A percentile compares a stretch with the other conserved stretches of the same genome.
These are phyloP conservation scores for Allomyces arbusculus DNA, from an alignment of 192 early-diverging fungal species.

Conservation along the genomic window DNA sequence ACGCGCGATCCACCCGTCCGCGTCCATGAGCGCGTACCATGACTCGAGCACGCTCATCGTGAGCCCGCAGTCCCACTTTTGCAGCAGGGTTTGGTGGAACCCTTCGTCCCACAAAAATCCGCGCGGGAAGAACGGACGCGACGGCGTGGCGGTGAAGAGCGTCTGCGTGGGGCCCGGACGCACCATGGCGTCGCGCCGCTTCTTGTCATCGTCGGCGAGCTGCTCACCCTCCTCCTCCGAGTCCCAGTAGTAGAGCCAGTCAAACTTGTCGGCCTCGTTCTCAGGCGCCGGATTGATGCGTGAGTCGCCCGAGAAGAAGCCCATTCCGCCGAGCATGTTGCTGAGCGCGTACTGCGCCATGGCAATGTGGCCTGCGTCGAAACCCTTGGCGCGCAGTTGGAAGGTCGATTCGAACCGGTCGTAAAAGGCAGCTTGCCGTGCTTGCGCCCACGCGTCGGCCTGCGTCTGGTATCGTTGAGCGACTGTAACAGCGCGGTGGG, in stretches of 20 bases:
- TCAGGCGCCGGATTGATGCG: slow-evolving; percentile 8
- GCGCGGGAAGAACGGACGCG: slow-evolving; percentile 81
- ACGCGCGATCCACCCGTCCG: slow-evolving; percentile 73
- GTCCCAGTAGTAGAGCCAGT: slow-evolving; percentile 17
- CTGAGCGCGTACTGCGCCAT: slow-evolving; percentile 58
- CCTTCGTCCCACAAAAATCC: slow-evolving; percentile 97
- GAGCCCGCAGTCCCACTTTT: slow-evolving; percentile 71
- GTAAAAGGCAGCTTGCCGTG: background rate
- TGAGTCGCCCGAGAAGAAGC: slow-evolving; percentile 27
- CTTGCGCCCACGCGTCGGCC: background rate
- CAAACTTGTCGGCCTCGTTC: background rate
- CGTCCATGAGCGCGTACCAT: slow-evolving; percentile 61
- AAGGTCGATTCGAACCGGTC: slow-evolving; percentile 10
- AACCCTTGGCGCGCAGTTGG: slow-evolving; percentile 14
- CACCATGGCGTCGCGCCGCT: slow-evolving; percentile 21
- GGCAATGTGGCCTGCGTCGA: slow-evolving; percentile 24
- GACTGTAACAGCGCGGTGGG: background rate
- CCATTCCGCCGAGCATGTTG: slow-evolving; percentile 77
- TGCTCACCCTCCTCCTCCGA: slow-evolving; percentile 34
- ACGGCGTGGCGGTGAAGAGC: slow-evolving; percentile 65
- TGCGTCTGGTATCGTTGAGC: background rate
- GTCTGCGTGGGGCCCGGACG: slow-evolving; percentile 37
- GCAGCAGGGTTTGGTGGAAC: slow-evolving; percentile 67
- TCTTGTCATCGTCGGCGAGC: slow-evolving; percentile 11
- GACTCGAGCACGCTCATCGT: slow-evolving; percentile 54